Conservation (phyloP, 1,139 yeast species). For the Pichia sp. region DNA sequence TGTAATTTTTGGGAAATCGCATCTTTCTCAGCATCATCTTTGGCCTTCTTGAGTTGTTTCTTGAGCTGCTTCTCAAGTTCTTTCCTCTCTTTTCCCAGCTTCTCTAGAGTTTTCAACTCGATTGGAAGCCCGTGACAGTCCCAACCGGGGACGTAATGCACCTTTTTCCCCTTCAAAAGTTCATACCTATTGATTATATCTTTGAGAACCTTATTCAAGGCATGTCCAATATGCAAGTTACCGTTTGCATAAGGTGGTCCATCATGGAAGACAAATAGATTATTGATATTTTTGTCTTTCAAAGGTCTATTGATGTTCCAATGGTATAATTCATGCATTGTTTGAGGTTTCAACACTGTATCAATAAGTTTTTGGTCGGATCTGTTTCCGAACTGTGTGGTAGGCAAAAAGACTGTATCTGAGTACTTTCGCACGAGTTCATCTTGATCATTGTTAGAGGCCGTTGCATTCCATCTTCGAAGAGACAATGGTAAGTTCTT, state of each 20-base stretch:
- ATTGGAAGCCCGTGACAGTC: conserved; percentile 98
- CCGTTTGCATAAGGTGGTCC: conserved; percentile 99
- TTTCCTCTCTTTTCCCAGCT: conserved; percentile 27
- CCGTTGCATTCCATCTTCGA: background rate
- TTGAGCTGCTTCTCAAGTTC: conserved; percentile 30
- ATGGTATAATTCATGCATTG: conserved; percentile 33
- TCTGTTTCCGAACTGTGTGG: conserved; percentile 44
- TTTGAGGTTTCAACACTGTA: conserved; percentile 25
- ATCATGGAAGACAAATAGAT: conserved; percentile 70
- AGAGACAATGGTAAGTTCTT: too few species aligned
- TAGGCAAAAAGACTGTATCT: conserved; percentile 44
- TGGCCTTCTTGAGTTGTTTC: conserved; percentile 24
- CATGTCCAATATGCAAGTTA: conserved; percentile 88
- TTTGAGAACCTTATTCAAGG: conserved; percentile 79
- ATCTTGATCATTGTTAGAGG: background rate
- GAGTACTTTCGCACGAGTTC: conserved; percentile 27
- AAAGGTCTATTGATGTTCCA: conserved; percentile 35
- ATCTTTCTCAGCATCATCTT: conserved; percentile 15
- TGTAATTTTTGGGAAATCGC: conserved; percentile 12
- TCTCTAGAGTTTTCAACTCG: conserved; percentile 72
- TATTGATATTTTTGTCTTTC: conserved; percentile 21
- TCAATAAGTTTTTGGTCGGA: conserved; percentile 33
- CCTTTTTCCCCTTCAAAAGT: conserved; percentile 51
- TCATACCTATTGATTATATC: conserved; percentile 77
- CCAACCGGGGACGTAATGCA: conserved; percentile 90